Evolutionary conservation across 2,329 filamentous ascomycete genomes (phyloP), one percentile per base, ranked within the genome.

Genomic region (Cladophialophora psammophila): DNA sequence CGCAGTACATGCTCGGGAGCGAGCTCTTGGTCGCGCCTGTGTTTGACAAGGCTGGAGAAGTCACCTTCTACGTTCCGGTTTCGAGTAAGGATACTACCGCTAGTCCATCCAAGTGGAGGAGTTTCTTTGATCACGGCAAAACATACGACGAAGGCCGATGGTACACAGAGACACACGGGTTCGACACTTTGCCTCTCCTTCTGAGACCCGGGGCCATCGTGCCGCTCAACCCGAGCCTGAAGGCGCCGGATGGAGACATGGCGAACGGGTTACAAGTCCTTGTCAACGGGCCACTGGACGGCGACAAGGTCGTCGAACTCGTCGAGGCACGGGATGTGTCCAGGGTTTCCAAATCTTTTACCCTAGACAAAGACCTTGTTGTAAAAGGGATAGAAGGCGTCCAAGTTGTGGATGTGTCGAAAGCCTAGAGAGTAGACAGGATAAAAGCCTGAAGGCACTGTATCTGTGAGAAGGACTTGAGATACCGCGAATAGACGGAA

Each of bases 1-100:
- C 87, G 36, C 88, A 92, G 75, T 92, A 91, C 77, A 90, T 92
- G 86, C 80, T 92, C n/a, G 90, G 90, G 1, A 83, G 84, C 15
- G 84, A 83, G 59, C 76, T 92, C 38, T 78, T 92, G 7, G 87
- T 88, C 5, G 87, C 88, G 1, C 89, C 89, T 1, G 80, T 91
- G 1, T 90, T 90, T 68, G 83, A 85, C 10, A 86, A 90, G 74
- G 82, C 83, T 1, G 88, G 87, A 0, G 83, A 84, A 40, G 88
- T 89, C 0, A 86, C 89, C 64, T 90, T 91, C 75, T 92, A 92
- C 75, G 85, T 72, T 79, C 86, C 69, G 71, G 75, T 61, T 76
- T 74, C 73, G 82, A 26, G 20, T 12, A 3, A 32, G 36, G 26
- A 10, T 13, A 83, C 34, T 3, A 26, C 60, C 79, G 78, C 13